Percentiles rank a stretch among this genome's conserved stretches.
Conservation (phyloP, 768 basidiomycete species). For the Hirschioporus abietinus region DNA sequence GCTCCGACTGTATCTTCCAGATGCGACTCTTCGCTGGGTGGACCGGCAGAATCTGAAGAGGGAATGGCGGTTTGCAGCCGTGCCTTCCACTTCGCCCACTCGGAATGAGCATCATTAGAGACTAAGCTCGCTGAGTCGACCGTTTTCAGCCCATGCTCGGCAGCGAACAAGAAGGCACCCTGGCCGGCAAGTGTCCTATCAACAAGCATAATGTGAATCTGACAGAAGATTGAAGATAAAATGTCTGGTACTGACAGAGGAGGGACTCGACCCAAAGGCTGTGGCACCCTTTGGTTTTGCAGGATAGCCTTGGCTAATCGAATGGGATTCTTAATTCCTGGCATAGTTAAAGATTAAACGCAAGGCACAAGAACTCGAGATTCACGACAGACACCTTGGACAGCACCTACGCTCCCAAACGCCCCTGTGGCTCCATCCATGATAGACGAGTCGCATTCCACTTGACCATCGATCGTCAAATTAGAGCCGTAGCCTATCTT, state of each 20-base stretch:
- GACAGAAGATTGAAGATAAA: not conserved
- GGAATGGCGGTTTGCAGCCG: constrained; percentile 26
- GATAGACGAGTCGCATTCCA: constrained; percentile 80
- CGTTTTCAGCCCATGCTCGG: constrained; percentile 17
- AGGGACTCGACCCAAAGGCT: constrained; percentile 59
- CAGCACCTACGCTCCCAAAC: constrained; percentile 75
- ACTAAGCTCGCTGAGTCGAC: constrained; percentile 44
- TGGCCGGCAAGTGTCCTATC: constrained; percentile 52
- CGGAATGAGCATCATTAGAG: constrained; percentile 38
- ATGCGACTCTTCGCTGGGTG: constrained; percentile 16
- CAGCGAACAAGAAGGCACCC: constrained; percentile 58
- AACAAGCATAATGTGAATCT: constrained; percentile 4
- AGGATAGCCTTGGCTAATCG: constrained; percentile 52
- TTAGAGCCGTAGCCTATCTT: constrained; percentile 69
- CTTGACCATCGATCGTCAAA: constrained; percentile 63
- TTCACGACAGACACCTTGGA: constrained; percentile 43
- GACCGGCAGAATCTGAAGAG: not conserved
- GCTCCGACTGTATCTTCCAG: constrained; percentile 75
- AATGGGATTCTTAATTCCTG: constrained; percentile 71
- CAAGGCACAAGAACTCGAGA: constrained; percentile 4
- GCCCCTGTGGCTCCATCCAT: constrained; percentile 45
- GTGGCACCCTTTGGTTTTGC: constrained; percentile 40
- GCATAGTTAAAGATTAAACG: not conserved
- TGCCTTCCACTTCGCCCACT: constrained; percentile 60
- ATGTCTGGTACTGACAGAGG: constrained; percentile 47